Evolutionary conservation across 306 rosid genomes (phyloP).

Genomic region (Acacia acuminata): DNA sequence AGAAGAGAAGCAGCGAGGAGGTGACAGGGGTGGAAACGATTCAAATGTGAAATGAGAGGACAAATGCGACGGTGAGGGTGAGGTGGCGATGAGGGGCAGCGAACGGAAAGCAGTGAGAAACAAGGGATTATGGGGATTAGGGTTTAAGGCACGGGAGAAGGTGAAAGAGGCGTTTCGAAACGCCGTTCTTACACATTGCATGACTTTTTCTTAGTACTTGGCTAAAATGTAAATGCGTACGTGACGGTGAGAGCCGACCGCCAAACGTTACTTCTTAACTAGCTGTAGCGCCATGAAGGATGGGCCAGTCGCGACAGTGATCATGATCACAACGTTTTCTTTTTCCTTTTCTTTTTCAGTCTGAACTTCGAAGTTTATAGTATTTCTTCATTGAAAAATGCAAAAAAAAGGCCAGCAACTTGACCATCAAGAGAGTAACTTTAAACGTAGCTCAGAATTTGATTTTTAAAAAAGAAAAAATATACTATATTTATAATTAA

Average conservation of each 20-base stretch:
- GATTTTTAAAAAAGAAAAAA: not conserved
- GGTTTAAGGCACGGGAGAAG: slow-evolving; percentile 52
- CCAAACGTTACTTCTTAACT: not conserved
- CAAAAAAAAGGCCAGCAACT: too few relatives aligned
- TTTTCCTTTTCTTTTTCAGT: too few relatives aligned
- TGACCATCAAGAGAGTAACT: not conserved
- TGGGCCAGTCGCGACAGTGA: not conserved
- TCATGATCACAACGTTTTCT: not conserved
- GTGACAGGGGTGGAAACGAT: slow-evolving; percentile 29
- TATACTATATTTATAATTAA: not conserved
- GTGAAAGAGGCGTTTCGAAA: slow-evolving; percentile 58
- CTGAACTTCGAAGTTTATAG: too few relatives aligned
- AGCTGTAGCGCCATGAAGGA: too few relatives aligned
- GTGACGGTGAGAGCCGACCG: not conserved
- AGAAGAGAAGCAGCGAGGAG: slow-evolving; percentile 32
- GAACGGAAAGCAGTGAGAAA: slow-evolving; percentile 12
- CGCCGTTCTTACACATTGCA: slow-evolving; percentile 56
- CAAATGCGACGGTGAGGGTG: slow-evolving; percentile 20
- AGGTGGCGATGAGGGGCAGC: slow-evolving; percentile 3
- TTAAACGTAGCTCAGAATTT: not conserved
- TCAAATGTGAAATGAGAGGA: slow-evolving; percentile 1
- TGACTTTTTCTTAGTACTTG: not conserved
- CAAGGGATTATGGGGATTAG: slow-evolving; percentile 32
- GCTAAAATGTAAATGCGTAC: not conserved
- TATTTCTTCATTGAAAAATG: too few relatives aligned